These are phyloP conservation scores for Adansonia digitata DNA, from an alignment of 345 rosid genomes.

Conservation along the genomic window DNA sequence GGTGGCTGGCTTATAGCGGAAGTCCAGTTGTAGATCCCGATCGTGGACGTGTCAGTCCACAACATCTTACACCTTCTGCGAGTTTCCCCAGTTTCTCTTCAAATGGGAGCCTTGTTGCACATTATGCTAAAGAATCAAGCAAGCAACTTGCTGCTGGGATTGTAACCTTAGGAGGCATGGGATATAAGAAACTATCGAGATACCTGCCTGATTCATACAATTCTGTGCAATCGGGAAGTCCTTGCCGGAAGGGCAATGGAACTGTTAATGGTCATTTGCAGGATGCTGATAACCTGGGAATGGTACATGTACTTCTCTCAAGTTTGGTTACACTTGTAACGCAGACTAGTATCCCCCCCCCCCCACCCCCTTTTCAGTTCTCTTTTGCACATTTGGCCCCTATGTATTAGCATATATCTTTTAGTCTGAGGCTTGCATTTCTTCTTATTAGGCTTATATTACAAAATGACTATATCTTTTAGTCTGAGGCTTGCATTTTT, in stretches of 20 bases:
- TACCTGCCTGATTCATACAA: conserved; percentile 65
- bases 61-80: conserved; percentile 50
- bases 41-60: conserved; percentile 55
- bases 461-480: neutral
- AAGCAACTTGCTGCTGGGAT: conserved; percentile 90
- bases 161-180: conserved; percentile 76
- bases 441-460: neutral
- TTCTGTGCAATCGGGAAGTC: conserved; percentile 36
- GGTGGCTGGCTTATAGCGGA: conserved; percentile 96
- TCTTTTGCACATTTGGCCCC: neutral
- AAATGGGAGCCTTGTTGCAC: conserved; percentile 57
- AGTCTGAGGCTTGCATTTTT: neutral
- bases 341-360: neutral
- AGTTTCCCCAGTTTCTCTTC: conserved; percentile 46
- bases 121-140: conserved; percentile 84
- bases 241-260: conserved; percentile 56
- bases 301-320: conserved; percentile 44
- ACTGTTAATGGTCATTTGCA: conserved; percentile 44
- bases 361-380: neutral
- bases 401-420: neutral
- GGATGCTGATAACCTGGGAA: conserved; percentile 72
- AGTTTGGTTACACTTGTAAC: neutral
- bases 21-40: conserved; percentile 49
- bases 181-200: conserved; percentile 60
- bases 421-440: neutral